Base-by-base conservation (phyloP, 805 yeast genomes). In the Suhomyces sp. region DNA sequence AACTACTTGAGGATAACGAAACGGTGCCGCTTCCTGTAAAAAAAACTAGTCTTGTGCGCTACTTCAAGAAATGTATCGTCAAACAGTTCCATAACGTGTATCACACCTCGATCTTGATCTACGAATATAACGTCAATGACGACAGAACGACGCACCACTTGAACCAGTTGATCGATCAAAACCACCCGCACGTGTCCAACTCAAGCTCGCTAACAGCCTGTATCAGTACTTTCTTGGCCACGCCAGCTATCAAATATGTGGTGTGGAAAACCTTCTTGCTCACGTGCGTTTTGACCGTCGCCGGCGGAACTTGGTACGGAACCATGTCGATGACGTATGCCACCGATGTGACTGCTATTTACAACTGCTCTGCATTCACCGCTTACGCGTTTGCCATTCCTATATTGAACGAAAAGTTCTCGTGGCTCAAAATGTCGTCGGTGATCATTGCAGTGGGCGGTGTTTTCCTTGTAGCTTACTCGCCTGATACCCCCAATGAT, bases 301-400 rank as follows among this genome's bases (percentile, higher is more conserved):
- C 96, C 0, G 96, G 96, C 1, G 73, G 81, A 17, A 82, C 96
- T 1, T 89, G 97, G 97, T 90, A 89, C 64, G 79, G 87, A 15
- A 87, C 96, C 9, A 88, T 90, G 83, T 77, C 84, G 27, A 69
- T 87, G 62, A 84, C 96, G 0, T 86, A 91, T 25, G 89, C 96
- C 0, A 78, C 89, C 3, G 96, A 90, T 61, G 86, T 90, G 35
- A 90, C 96, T 2, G 97, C 97, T 3, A 89, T 89, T 54, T 90
- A 89, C 71, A 89, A 90, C 71, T 89, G 94, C 64, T 85, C 93
- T 13, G 96, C 96, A 0, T 90, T 90, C 65, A 86, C 92, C 3
- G 96, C 96, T 0, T 85, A 90, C 62, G 80, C 88, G 13, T 89
- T 90, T 68, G 89, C 96, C 3, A 84, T 90, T 24, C 88, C 91